Evolutionary conservation across 441 rosid genomes (phyloP), one percentile per base, ranked within the genome.

Genomic region (Gossypium armourianum): DNA sequence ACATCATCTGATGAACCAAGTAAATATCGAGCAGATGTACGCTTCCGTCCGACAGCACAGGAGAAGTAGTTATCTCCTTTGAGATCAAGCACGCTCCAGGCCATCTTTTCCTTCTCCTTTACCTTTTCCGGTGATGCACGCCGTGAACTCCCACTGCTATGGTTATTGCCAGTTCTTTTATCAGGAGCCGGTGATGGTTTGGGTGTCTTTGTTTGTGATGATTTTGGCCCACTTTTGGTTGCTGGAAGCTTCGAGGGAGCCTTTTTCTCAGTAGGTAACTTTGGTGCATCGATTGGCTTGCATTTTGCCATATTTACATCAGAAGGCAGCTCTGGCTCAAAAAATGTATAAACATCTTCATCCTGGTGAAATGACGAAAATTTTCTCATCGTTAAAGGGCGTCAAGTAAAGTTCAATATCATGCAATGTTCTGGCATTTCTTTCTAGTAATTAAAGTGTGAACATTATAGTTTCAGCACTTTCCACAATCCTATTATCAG

Each of bases 1-100:
- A 90, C 97, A 24, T 90, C 93, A 21, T 92, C 96, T 0, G 99
- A 86, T 4, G 99, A 88, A n/a, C 74, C 80, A 19, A 92, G 84
- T 36, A 77, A 68, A 72, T 89, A 95, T 4, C 98, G 86, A 65
- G 99, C 99, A 73, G 54, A 86, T 3, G 99, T 87, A 1, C 93
- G 91, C 9, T 81, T 81, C 72, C 99, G 84, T n/a, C 96, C 97
- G 4, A 95, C 99, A 1, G 99, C 84, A 56, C 97, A 90, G 4
- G 99, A 95, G 86, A 95, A 95, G 83, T 95, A 95, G 73, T 95
- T 91, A 50, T 92, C 97, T 64, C 88, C 90, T 80, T 90, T 95
- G 74, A 95, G 98, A 84, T 95, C 99, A 52, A 95, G 99, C 77
- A 95, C 98, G 45, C 87, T 92, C 95, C 96, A 90, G 7, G 99